Evolutionary conservation across 192 early-diverging fungal species (phyloP), one percentile per base, ranked within the genome.

Genomic region (Rhizophagus prolifer): DNA sequence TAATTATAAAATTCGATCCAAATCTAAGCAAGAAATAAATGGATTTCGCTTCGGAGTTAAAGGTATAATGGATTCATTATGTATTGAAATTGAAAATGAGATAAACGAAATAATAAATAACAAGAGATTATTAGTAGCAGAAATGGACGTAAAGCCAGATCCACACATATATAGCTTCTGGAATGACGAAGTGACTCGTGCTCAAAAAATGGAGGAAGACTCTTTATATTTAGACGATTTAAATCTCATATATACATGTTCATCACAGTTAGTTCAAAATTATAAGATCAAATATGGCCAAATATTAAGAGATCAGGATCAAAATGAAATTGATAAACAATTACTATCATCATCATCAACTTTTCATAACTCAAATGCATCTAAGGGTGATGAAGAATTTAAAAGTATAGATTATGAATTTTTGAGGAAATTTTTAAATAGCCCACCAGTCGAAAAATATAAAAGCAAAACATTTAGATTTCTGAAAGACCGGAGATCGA

Each of bases 101-200:
- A 28, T 66, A 6, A 13, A 14, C 25, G 28, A 31, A 72, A 21
- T 72, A 7, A 72, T 72, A 19, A 72, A 72, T 58, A 50, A 12
- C 2, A 36, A 46, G 4, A 14, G 26, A 38, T 62, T 74, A 28
- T 28, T 28, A 3, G 38, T 61, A 36, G 60, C 60, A 61, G 10
- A 50, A 34, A 54, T 23, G 23, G 7, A 13, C 13, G 23, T 6
- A 30, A 16, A 25, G 0, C 25, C 25, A 21, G 50, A 54, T 54
- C 6, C 50, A 21, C 50, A 54, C 4, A 54, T 54, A 21, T 21
- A 54, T 54, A 21, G 16, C 14, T 54, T 54, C 19, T 54, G 50
- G 50, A 21, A 7, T 21, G 19, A 54, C 16, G 50, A 54, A 54
- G 4, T 54, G 5, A 6, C 19, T 54, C 14, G 50, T 16, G 16